These are phyloP conservation scores for Arabidopsis lyrata DNA, from an alignment of 441 rosid genomes.

Conservation along the genomic window DNA sequence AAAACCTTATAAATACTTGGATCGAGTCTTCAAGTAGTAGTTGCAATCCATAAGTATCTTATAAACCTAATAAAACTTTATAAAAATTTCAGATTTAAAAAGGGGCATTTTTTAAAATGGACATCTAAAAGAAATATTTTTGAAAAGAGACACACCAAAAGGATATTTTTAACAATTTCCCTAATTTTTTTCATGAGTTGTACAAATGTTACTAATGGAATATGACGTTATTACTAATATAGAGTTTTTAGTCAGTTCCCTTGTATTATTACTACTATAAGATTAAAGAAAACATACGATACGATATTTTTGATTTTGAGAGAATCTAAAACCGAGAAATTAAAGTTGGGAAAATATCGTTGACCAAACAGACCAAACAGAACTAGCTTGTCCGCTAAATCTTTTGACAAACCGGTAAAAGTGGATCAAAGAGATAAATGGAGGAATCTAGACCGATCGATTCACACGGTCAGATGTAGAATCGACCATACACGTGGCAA, in stretches of 20 bases:
- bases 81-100: too few species aligned
- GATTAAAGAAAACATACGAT: not conserved
- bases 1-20: too few species aligned
- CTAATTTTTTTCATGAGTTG: not conserved
- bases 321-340: not conserved
- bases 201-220: not conserved
- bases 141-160: too few species aligned
- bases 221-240: not conserved
- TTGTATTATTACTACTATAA: not conserved
- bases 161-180: too few species aligned
- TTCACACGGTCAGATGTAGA: conserved; percentile 3
- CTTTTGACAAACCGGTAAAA: conserved; percentile 18
- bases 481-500: conserved; percentile 41
- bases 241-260: not conserved
- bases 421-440: not conserved
- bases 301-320: not conserved
- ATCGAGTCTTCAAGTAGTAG: too few species aligned
- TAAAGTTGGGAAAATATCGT: not conserved
- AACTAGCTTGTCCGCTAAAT: conserved; percentile 1
- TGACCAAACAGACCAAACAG: not conserved
- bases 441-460: conserved; percentile 29
- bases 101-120: too few species aligned
- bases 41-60: too few species aligned
- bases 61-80: too few species aligned
- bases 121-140: too few species aligned